Evolutionary conservation across 2,329 filamentous ascomycete genomes (phyloP).

Genomic region (Lasiodiplodia sp.): DNA sequence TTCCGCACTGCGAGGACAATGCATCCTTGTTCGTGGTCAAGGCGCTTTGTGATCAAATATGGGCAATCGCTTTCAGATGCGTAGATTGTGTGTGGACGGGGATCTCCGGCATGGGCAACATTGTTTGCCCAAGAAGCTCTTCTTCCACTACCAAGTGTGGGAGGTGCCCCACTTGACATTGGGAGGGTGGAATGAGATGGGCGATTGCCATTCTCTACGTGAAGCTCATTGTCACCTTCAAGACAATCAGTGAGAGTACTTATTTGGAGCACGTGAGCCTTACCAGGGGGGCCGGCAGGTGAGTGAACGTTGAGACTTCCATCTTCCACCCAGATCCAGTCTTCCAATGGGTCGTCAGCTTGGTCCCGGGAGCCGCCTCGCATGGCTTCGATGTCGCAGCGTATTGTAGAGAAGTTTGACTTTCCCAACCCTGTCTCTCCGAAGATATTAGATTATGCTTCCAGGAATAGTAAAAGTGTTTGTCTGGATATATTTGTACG

Average conservation of each 20-base stretch:
- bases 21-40: neutral
- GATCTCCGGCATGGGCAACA: neutral
- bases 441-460: too few relatives aligned
- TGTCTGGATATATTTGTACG: too few relatives aligned
- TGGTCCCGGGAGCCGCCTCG: neutral
- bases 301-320: neutral
- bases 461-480: too few relatives aligned
- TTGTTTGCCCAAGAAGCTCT: neutral
- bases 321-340: neutral
- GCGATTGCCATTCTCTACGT: neutral
- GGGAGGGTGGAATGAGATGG: neutral
- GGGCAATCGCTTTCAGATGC: neutral
- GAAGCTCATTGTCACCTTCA: neutral
- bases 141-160: neutral
- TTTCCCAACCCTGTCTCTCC: too few relatives aligned
- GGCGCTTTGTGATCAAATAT: neutral
- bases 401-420: too few relatives aligned
- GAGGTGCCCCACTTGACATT: neutral
- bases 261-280: neutral
- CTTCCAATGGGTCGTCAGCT: neutral
- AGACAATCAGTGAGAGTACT: neutral
- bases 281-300: neutral
- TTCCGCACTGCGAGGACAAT: neutral
- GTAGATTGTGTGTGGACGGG: neutral
- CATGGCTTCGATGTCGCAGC: neutral